A percentile compares a stretch with the other conserved stretches of the same genome.
Evolutionary conservation across 495 filamentous ascomycete species (phyloP).

Genomic region (Bacidia gigantensis): DNA sequence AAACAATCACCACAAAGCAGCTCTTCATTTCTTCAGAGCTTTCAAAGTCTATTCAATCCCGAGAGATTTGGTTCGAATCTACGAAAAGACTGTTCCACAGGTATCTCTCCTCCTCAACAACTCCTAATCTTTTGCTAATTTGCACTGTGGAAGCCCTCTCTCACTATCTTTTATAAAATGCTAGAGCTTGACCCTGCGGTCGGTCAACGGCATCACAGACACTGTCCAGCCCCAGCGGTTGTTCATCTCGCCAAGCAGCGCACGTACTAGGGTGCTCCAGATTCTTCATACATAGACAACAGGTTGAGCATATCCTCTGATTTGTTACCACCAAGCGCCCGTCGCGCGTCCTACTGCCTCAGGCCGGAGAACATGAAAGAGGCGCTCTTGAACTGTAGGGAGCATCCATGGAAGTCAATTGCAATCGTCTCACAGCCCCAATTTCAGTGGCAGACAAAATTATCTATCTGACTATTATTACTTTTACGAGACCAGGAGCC

Average conservation of each 20-base stretch:
- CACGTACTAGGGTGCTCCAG: not conserved
- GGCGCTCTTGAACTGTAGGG: too few relatives aligned
- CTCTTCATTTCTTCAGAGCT: not conserved
- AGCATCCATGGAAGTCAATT: too few relatives aligned
- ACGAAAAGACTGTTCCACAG: not conserved
- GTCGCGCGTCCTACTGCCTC: too few relatives aligned
- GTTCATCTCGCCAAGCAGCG: not conserved
- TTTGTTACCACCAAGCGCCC: not conserved
- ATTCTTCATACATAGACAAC: too few relatives aligned
- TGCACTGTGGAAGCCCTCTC: not conserved
- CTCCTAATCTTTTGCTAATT: too few relatives aligned
- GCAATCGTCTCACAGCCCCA: too few relatives aligned
- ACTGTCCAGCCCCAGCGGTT: not conserved
- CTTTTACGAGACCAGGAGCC: too few relatives aligned
- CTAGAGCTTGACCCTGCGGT: not conserved
- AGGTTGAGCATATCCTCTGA: too few relatives aligned
- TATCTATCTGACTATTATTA: too few relatives aligned
- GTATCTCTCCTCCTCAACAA: too few relatives aligned
- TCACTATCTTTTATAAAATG: not conserved
- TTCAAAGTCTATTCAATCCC: not conserved
- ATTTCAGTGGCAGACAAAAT: too few relatives aligned
- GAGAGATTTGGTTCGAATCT: not conserved
- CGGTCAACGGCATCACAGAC: not conserved
- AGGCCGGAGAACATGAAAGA: too few relatives aligned
- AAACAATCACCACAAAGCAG: not conserved